Conservation (phyloP, 2,329 filamentous ascomycete species). For the Apiospora rasikravindrae region DNA sequence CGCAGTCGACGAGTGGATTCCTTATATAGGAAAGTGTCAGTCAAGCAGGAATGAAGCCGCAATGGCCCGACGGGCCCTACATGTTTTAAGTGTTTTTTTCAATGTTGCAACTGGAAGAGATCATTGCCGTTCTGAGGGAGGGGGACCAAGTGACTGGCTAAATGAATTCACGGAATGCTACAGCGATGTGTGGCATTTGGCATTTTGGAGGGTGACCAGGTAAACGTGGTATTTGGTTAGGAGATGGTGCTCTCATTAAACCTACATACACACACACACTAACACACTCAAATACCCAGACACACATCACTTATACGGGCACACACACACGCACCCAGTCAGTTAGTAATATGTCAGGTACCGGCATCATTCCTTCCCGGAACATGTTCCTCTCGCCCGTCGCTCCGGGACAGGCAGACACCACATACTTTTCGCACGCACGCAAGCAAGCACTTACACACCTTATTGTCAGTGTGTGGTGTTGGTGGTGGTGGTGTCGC, state of each 20-base stretch:
- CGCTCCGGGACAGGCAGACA: background rate
- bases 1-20: background rate
- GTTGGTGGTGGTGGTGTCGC: constrained; percentile 3
- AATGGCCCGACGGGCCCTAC: background rate
- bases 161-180: background rate
- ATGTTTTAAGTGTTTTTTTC: background rate
- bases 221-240: background rate
- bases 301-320: background rate
- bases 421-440: background rate
- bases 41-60: background rate
- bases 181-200: background rate
- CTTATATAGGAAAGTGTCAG: background rate
- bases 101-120: background rate
- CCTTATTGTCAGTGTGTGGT: background rate
- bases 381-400: background rate
- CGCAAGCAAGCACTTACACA: background rate
- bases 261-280: background rate
- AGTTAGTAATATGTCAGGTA: background rate
- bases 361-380: background rate
- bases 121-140: background rate
- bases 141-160: background rate
- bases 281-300: background rate
- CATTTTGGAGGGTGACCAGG: background rate
- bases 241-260: constrained; percentile 11
- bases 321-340: background rate